phyloP scores from a whole-genome alignment of 371 early-diverging fungal species.

The Zychaea mexicana region DNA sequence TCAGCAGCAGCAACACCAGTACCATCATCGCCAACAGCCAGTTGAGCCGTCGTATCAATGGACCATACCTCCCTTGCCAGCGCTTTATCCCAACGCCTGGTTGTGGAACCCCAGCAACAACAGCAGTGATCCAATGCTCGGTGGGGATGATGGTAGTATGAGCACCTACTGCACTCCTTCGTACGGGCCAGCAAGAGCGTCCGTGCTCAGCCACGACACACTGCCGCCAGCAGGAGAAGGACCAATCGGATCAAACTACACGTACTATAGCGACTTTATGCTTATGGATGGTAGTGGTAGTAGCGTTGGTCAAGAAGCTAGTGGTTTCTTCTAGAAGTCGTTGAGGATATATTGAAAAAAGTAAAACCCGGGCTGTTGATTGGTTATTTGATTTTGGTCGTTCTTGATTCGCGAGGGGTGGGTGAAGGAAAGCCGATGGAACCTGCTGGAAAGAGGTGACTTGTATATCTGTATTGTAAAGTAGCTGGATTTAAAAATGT shows the following conservation, averaged over 20 bases:
- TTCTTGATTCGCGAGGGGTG: not conserved
- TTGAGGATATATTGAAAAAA: not conserved
- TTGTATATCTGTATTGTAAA: slow-evolving; percentile 11
- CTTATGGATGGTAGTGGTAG: not conserved
- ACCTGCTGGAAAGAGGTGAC: slow-evolving; percentile 10
- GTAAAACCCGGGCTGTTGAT: not conserved
- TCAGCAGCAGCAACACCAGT: not conserved
- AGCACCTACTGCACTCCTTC: not conserved
- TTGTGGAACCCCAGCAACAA: not conserved
- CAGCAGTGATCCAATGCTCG: not conserved
- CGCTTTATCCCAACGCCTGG: not conserved
- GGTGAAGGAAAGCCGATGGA: not conserved
- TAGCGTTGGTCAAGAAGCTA: not conserved
- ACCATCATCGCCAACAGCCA: too few species aligned
- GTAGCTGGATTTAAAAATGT: slow-evolving; percentile 1
- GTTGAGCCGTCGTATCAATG: not conserved
- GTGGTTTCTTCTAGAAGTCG: too few species aligned
- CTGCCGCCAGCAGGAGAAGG: not conserved
- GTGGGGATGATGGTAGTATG: not conserved
- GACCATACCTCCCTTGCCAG: not conserved
- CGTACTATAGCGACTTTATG: not conserved
- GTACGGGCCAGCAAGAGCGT: not conserved
- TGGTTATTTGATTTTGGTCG: not conserved
- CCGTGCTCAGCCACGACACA: not conserved
- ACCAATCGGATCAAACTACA: not conserved